Percentiles rank a stretch among this genome's conserved stretches.
Conservation (phyloP, 306 rosid species). For the Hippophae gyantsensis region DNA sequence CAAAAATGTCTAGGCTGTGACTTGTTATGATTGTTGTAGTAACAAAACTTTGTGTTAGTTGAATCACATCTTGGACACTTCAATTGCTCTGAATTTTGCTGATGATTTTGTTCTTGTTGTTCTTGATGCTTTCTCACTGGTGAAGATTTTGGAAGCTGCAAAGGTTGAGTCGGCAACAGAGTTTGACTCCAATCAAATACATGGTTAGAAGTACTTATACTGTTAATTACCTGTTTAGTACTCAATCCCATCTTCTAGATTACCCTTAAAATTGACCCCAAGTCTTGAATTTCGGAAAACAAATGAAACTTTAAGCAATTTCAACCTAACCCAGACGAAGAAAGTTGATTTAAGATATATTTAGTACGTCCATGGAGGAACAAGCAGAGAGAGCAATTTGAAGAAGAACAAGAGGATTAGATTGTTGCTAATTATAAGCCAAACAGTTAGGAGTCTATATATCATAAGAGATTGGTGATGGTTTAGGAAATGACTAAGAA, state of each 20-base stretch:
- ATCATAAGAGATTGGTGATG: constrained; percentile 13
- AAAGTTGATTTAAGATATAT: not conserved
- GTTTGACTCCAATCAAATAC: constrained; percentile 54
- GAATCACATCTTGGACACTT: constrained; percentile 95
- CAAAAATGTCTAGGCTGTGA: constrained; percentile 92
- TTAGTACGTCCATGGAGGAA: constrained; percentile 35
- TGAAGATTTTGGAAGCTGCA: constrained; percentile 44
- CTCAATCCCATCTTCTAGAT: constrained; percentile 61
- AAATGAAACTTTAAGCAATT: too few relatives aligned
- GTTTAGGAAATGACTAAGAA: constrained; percentile 41
- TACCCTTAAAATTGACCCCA: not conserved
- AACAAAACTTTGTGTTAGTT: constrained; percentile 77
- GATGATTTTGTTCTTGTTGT: constrained; percentile 31
- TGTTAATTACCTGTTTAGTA: constrained; percentile 55
- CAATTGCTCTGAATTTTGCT: constrained; percentile 33
- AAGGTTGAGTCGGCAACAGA: constrained; percentile 39
- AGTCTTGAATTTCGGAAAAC: not conserved
- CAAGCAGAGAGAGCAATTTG: constrained; percentile 28
- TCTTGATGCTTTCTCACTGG: constrained; percentile 39
- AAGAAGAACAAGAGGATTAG: constrained; percentile 28
- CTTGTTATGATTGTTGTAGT: constrained; percentile 95
- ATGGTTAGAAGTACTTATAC: constrained; percentile 5
- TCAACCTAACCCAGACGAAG: not conserved
- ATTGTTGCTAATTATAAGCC: constrained; percentile 22
- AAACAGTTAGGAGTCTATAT: not conserved